Base-by-base conservation (phyloP, 345 rosid genomes). In the Pseudoturritis turrita region DNA sequence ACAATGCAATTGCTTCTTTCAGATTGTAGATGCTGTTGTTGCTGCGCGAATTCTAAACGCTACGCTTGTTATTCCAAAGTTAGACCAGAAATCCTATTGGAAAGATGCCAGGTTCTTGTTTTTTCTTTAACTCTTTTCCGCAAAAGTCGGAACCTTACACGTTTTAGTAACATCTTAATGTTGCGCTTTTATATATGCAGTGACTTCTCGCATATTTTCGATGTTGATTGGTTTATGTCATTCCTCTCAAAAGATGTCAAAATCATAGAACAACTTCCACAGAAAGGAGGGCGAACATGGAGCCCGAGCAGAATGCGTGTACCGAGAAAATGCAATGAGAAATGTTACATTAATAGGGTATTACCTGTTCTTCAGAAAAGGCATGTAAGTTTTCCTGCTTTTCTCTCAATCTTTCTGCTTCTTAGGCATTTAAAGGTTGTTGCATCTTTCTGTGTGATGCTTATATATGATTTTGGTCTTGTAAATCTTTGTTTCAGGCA, bases 1-100 rank as follows among this genome's bases (percentile, higher is more conserved):
- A 35, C 45, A 21, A 11, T 26, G 10, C 31, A 19, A 43, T 44
- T 68, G 40, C 13, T 68, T 62, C 12, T 76, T 68, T 57, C 86
- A 96, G 99, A 96, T 96, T 43, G 84, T 88, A 18, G 99, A 96
- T 86, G 93, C 99, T 78, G 98, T 90, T 82, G 99, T 87, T 79
- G 99, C 98, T 77, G 97, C 99, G 9, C 89, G 97, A 6, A 89
- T 96, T 76, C 74, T 96, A 54, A 96, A 96, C 77, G 98, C 99
- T 52, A 89, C 99, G 4, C 98, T 96, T 80, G 92, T 92, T 70
- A 86, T 92, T 64, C 99, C 99, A 14, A 90, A 90, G 83, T 80
- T 96, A 59, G 99, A 96, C 81, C 92, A 86, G 77, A 96, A 96
- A 64, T 96, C 99, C 3, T 96, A 91, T 76, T 96, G 99, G 99